A percentile compares a stretch with the other conserved stretches of the same genome.
These are phyloP conservation scores for Cryphonectria naterciae DNA, from an alignment of 2,329 filamentous ascomycete species.

Conservation along the genomic window DNA sequence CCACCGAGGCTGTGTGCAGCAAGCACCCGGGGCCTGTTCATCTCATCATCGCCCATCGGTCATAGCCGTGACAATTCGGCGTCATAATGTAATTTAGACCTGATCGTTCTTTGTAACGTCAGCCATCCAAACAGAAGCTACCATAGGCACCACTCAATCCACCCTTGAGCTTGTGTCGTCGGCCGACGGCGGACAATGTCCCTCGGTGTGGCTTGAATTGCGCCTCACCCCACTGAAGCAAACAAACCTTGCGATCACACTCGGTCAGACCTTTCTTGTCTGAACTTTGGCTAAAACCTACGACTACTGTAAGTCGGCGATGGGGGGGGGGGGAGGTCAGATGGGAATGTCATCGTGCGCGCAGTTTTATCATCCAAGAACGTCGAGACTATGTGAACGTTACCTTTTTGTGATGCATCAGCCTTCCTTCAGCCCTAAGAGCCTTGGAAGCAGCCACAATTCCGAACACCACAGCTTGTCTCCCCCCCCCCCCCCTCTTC, in stretches of 20 bases:
- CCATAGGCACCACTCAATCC: background rate
- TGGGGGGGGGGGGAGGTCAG: background rate
- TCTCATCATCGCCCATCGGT: background rate
- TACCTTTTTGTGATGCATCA: background rate
- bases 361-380: background rate
- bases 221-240: background rate
- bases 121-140: background rate
- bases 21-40: background rate
- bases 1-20: conserved; percentile 1
- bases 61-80: conserved; percentile 13
- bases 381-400: background rate
- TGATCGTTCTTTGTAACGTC: background rate
- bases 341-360: background rate
- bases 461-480: background rate
- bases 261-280: background rate
- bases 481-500: background rate
- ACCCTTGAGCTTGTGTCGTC: background rate
- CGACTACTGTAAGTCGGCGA: background rate
- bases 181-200: background rate
- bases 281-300: background rate
- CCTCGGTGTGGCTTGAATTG: background rate
- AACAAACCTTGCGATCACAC: background rate
- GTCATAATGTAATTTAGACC: no score
- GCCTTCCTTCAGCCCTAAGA: background rate
- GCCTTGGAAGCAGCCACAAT: background rate